Evolutionary conservation across 495 filamentous ascomycete genomes (phyloP).

Genomic region (Penicillium roqueforti): DNA sequence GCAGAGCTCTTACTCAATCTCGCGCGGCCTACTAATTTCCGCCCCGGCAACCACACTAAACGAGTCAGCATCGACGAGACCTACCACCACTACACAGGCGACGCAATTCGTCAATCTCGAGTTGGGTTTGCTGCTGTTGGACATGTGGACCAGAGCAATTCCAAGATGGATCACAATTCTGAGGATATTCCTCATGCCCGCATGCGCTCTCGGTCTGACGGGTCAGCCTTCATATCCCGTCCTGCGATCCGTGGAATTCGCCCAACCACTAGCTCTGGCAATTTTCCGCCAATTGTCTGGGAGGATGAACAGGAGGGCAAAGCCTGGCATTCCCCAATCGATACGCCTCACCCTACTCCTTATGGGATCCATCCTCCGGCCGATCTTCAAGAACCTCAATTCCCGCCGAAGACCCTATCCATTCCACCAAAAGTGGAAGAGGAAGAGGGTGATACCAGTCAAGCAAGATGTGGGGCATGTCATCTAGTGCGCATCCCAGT

Average conservation of each 20-base stretch:
- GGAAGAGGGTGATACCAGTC: constrained; percentile 26
- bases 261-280: constrained; percentile 43
- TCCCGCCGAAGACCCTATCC: constrained; percentile 8
- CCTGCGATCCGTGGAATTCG: constrained; percentile 36
- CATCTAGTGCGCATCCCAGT: constrained; percentile 46
- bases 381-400: neutral
- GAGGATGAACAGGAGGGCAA: constrained; percentile 35
- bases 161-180: constrained; percentile 12
- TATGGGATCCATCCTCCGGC: constrained; percentile 2
- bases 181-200: constrained; percentile 32
- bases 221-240: constrained; percentile 40
- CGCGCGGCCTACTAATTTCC: constrained; percentile 38
- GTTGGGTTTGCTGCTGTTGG: constrained; percentile 18
- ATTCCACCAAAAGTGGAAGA: constrained; percentile 31
- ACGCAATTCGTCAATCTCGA: constrained; percentile 23
- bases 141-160: constrained; percentile 12
- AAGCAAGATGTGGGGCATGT: constrained; percentile 49
- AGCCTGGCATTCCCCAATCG: constrained; percentile 12
- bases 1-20: constrained; percentile 51
- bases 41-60: constrained; percentile 28
- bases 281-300: constrained; percentile 35
- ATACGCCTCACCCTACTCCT: constrained; percentile 8
- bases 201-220: constrained; percentile 45
- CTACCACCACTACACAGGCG: constrained; percentile 22
- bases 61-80: constrained; percentile 40